These are phyloP conservation scores for Whalleya microplaca DNA, from an alignment of 2,329 filamentous ascomycete species.

Conservation along the genomic window DNA sequence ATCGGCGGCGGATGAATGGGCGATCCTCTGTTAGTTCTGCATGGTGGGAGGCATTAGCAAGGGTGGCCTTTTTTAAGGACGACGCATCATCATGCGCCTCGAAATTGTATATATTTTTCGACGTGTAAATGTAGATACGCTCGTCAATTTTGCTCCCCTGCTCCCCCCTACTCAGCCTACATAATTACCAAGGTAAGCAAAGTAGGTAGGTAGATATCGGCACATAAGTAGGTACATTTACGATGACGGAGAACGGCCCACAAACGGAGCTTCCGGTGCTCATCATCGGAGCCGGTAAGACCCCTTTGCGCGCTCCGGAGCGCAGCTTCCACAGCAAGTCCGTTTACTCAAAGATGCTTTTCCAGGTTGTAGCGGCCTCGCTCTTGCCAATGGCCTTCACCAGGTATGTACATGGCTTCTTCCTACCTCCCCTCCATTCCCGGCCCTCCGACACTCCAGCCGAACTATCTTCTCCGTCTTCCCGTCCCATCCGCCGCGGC, in stretches of 20 bases:
- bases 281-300: constrained; percentile 33
- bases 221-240: background rate
- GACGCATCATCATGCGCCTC: background rate
- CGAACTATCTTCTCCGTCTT: background rate
- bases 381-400: constrained; percentile 31
- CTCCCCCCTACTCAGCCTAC: background rate
- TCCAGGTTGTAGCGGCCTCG: constrained; percentile 29
- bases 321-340: background rate
- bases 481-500: background rate
- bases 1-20: background rate
- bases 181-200: background rate
- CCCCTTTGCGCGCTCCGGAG: background rate
- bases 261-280: constrained; percentile 26
- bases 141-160: background rate
- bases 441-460: background rate
- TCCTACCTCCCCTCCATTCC: background rate
- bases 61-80: background rate
- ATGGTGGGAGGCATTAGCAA: background rate
- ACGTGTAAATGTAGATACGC: background rate
- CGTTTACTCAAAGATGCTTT: background rate
- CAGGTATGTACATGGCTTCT: constrained; percentile 10
- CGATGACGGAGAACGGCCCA: constrained; percentile 15
- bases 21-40: background rate
- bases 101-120: background rate
- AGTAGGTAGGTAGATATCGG: background rate